phyloP scores from a whole-genome alignment of 768 basidiomycete species.

The Amanita pseudoporphyria region DNA sequence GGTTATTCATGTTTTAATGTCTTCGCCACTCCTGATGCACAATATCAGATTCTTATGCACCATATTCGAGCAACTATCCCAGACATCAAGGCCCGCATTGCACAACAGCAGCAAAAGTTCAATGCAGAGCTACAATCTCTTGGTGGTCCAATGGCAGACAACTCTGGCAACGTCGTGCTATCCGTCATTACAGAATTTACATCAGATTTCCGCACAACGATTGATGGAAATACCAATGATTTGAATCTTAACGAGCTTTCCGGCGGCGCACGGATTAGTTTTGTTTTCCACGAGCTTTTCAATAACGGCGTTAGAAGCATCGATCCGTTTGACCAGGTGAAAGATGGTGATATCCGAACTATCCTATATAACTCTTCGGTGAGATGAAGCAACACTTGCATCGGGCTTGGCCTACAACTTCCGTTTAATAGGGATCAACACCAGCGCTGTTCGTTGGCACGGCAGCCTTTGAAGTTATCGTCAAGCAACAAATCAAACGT shows the following conservation, averaged over 20 bases:
- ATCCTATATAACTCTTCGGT: constrained; percentile 98
- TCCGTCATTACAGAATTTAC: constrained; percentile 99
- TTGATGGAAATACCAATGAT: constrained; percentile 97
- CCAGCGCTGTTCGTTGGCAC: constrained; percentile 96
- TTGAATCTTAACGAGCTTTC: constrained; percentile 91
- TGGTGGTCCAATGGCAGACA: constrained; percentile 84
- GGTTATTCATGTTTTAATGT: constrained; percentile 14
- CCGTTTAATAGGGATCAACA: constrained; percentile 69
- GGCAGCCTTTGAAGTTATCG: constrained; percentile 95
- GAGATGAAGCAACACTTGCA: constrained; percentile 41
- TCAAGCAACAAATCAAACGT: constrained; percentile 97
- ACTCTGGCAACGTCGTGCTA: constrained; percentile 86
- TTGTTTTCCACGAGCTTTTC: constrained; percentile 98
- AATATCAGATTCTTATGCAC: constrained; percentile 87
- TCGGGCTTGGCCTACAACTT: background rate
- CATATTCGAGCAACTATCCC: constrained; percentile 97
- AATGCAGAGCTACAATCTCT: constrained; percentile 74
- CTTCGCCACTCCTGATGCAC: background rate
- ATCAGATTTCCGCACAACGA: constrained; percentile 90
- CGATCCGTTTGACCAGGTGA: constrained; percentile 98
- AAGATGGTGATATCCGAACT: constrained; percentile 95
- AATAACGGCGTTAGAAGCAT: constrained; percentile 93
- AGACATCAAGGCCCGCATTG: constrained; percentile 94
- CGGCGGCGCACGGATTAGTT: constrained; percentile 98
- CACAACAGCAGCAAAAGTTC: constrained; percentile 84